phyloP scores from a whole-genome alignment of 345 rosid species.

The Jatropha curcas region DNA sequence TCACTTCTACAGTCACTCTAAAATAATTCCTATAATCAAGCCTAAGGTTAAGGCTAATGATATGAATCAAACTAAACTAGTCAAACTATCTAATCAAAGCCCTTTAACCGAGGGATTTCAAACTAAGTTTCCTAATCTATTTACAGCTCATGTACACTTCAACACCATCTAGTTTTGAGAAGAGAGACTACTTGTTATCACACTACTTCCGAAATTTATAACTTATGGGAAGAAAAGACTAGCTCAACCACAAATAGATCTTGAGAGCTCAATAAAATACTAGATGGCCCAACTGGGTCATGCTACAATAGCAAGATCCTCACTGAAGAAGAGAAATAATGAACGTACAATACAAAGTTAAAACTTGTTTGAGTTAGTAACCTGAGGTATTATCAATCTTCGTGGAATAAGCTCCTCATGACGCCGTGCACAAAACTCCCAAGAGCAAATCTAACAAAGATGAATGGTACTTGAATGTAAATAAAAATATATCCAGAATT shows the following conservation, averaged over 20 bases:
- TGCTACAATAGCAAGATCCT: neutral
- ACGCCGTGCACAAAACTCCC: slow-evolving; percentile 97
- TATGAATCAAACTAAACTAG: too few relatives aligned
- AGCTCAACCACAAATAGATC: neutral
- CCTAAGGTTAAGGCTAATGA: too few relatives aligned
- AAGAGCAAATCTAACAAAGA: slow-evolving; percentile 68
- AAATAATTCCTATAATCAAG: too few relatives aligned
- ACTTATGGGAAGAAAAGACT: neutral
- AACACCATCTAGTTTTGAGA: too few relatives aligned
- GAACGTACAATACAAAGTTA: neutral
- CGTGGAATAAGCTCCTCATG: slow-evolving; percentile 97
- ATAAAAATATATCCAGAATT: neutral
- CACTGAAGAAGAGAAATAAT: neutral
- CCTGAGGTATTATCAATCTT: slow-evolving; percentile 88
- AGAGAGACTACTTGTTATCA: neutral
- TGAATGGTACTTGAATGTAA: slow-evolving; percentile 1
- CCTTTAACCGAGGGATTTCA: too few relatives aligned
- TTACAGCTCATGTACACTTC: too few relatives aligned
- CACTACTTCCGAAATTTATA: neutral
- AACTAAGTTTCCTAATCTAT: too few relatives aligned
- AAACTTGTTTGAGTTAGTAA: slow-evolving; percentile 16
- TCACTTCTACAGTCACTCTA: too few relatives aligned
- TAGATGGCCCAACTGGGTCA: neutral
- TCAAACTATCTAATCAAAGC: too few relatives aligned
- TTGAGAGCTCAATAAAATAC: neutral